Evolutionary conservation across 1,284 basidiomycete species (phyloP), one percentile per base, ranked within the genome.

Genomic region (Apiotrichum mycotoxinovorans): DNA sequence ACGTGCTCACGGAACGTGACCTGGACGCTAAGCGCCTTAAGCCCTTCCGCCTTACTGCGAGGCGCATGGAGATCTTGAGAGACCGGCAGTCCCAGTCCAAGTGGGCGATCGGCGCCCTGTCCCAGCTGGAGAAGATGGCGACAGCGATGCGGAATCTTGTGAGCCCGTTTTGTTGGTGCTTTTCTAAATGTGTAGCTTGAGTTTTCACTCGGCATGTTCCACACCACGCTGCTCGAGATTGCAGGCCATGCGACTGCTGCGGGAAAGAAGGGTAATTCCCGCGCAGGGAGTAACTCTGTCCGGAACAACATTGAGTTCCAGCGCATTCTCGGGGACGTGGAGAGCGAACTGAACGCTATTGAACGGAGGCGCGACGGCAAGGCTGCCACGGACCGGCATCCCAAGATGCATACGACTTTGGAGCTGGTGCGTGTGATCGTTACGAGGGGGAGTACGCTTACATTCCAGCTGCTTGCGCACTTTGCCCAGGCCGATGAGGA

Each of bases 371-470:
- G 59, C 63, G 66, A 75, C 34, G 76, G 78, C 42, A 79, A 79
- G 67, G 64, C 63, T 7, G 64, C 63, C 38, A 69, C 68, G 10
- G 78, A 74, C 55, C 52, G 58, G 51, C 96, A 99, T 76, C 96
- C 96, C 3, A 99, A 99, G 79, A 89, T 98, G 86, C 87, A 89
- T 38, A 87, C 83, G 60, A 81, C 97, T 17, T 84, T 87, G 53
- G 80, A 82, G 11, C 78, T 97, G 35, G 80, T 78, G n/a, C 33
- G 70, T 56, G 12, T 18, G 12, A 26, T 9, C 23, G 20, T 23
- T 25, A 11, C 5, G 37, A 9, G 18, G 40, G 3, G n/a, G 40
- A 22, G 40, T 17, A n/a, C n/a, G n/a, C 51, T 56, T 17, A 60
- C 55, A n/a, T 12, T 14, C 8, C 44, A 78, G 76, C 61, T 93